Evolutionary conservation across 352 stramenopile genomes (phyloP), one percentile per base, ranked within the genome.

Genomic region (Globisporangium megalacanthum): DNA sequence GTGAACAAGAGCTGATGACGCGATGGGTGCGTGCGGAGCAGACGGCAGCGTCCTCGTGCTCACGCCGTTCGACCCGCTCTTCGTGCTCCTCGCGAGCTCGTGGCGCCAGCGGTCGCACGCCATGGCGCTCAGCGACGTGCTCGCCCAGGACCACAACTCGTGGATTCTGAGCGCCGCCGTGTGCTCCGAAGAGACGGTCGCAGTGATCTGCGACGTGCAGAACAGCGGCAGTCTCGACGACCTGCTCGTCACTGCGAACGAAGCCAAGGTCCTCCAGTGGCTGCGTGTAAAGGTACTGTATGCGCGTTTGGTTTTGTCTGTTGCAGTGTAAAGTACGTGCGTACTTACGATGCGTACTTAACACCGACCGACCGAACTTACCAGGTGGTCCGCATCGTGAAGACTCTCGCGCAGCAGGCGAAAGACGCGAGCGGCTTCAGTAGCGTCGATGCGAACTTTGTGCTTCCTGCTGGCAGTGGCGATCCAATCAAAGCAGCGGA

Each of bases 1-100:
- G n/a, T n/a, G n/a, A n/a, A 29, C 25, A 29, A 29, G 2, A 29
- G 42, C 6, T 48, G n/a, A 20, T 6, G 17, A 25, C 10, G 15
- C 13, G 41, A 17, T 10, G 15, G 6, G 13, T 10, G 42, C 15
- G 3, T 44, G 37, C 11, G 11, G 4, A 17, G 42, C 61, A 84
- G 73, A 92, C 52, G 83, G 81, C 13, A 77, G 69, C 41, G 10
- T 91, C 17, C 64, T 81, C 29, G 65, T 91, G 41, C 74, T 92
- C 20, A 83, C 84, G 8, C 76, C 70, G 9, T 63, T 92, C 37
- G 81, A 94, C 36, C 69, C 79, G 37, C 65, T 89, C 2, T 92
- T 92, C 47, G 79, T 94, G 56, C 60, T 94, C 15, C 56, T 94
- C 44, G 63, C 75, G 33, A 76, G 73, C 13, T 64, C 71, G 14